Conservation (phyloP, 2,329 filamentous ascomycete species). For the Penicillium occitanis region DNA sequence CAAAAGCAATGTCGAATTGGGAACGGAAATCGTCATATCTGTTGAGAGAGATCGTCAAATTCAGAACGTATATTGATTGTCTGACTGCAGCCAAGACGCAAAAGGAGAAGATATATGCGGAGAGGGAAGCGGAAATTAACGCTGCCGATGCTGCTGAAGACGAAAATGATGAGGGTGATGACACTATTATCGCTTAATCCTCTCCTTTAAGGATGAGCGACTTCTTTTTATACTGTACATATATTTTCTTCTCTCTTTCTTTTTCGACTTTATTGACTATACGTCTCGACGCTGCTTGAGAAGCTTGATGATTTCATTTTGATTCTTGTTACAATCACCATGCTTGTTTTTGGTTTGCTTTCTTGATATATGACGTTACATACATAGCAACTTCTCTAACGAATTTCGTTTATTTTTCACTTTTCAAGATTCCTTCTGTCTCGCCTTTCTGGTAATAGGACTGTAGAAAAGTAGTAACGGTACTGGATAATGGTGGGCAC, state of each 20-base stretch:
- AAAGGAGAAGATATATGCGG: constrained; percentile 67
- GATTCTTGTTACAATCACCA: neutral
- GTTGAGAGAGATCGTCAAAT: constrained; percentile 92
- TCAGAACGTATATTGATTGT: constrained; percentile 89
- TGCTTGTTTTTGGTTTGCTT: neutral
- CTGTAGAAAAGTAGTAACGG: too few relatives aligned
- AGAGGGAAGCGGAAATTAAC: constrained; percentile 22
- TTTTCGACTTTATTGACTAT: neutral
- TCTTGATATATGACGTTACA: neutral
- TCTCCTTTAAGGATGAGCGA: neutral
- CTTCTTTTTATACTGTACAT: constrained; percentile 4
- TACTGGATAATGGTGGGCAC: too few relatives aligned
- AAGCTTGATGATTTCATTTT: neutral
- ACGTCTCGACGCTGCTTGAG: neutral
- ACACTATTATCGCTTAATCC: constrained; percentile 4
- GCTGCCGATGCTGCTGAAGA: neutral
- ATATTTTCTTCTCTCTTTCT: neutral
- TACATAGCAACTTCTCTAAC: neutral
- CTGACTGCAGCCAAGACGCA: constrained; percentile 68
- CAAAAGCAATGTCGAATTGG: constrained; percentile 92
- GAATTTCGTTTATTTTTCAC: neutral
- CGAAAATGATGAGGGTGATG: neutral
- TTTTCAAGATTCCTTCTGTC: too few relatives aligned
- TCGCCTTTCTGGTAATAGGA: too few relatives aligned
- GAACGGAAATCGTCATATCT: constrained; percentile 92